Base-by-base conservation (phyloP, 495 filamentous ascomycete species). In the Trichoderma erinaceum region DNA sequence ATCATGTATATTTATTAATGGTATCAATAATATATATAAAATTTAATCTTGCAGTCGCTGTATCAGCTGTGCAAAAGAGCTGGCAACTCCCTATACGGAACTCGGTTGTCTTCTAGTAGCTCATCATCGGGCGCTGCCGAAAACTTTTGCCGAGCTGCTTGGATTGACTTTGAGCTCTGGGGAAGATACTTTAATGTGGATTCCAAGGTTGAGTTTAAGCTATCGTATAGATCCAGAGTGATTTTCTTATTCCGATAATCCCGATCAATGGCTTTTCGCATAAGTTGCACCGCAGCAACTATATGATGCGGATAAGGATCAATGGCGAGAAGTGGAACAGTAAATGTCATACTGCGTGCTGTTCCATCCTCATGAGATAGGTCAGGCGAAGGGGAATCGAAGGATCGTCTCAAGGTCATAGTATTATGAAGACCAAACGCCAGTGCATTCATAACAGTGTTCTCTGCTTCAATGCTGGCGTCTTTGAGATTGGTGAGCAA, bases 131-230 rank as follows among this genome's bases (percentile, higher is more conserved):
- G 43, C 43, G 4, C 43, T 46, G 43, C 43, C 43, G 43, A 16
- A 63, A n/a, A 16, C 21, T 41, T 29, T 27, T 29, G 11, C 63
- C 35, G 25, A 21, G 63, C 63, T 21, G 63, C 63, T 38, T 65
- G 63, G 63, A 65, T 15, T 29, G 63, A 65, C 63, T 65, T 65
- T 29, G 63, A 65, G 63, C 63, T 65, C 29, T 65, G 63, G 8
- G 63, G 63, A 13, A 65, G 63, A n/a, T 35, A 32, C 4, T 38
- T 38, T 10, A 65, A 38, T 18, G 63, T n/a, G 11, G 12, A 21
- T 41, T 65, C 63, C 29, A 65, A 21, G n/a, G 63, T 65, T 21
- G 63, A 32, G 25, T 41, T 29, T 18, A 65, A n/a, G n/a, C n/a
- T 65, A 21, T 21, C 63, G n/a, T 65, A 65, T 38, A 27, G 43